Evolutionary conservation across 1,284 basidiomycete genomes (phyloP), one percentile per base, ranked within the genome.

Genomic region (Paramarasmius palmivorus): DNA sequence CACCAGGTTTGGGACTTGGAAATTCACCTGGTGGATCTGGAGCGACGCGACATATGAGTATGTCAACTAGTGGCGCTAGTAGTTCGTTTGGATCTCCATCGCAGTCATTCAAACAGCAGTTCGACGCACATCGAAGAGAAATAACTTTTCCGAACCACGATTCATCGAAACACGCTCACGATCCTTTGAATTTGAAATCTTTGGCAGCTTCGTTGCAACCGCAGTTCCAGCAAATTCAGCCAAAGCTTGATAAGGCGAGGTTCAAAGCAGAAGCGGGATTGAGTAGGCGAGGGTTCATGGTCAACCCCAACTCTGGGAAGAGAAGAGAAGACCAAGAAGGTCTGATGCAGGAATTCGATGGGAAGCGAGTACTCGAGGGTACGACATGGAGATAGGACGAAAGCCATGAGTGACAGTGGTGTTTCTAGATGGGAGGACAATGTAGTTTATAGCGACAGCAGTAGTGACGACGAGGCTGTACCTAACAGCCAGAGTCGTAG

Each of bases 261-360:
- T 88, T 80, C 66, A 88, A 88, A 67, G 85, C 85, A 0, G 86
- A 88, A 65, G 86, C 85, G 19, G 86, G 85, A 19, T 61, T 88
- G 37, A 81, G 74, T 55, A 70, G 71, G 57, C 72, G 83, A 8
- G 86, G 86, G 41, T 88, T 79, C 66, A 65, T 55, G 40, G 61
- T 22, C 59, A 62, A 49, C 59, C 57, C 48, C 54, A 56, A 12
- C 59, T 63, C 60, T 59, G 61, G 65, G 56, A 59, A 10, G 60
- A 62, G 48, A 65, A 69, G 42, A 65, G 61, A 72, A 37, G 64
- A 69, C 40, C 63, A 73, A 49, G 61, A 69, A 57, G 70, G 65
- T 37, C 46, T 75, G 59, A 73, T 72, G 67, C 57, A 65, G 60
- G 49, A 49, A 69, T 66, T 64, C 55, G 45, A 40, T 51, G 49